Conservation (phyloP, 2,329 filamentous ascomycete species). For the Aspergillus hiratsukae region DNA sequence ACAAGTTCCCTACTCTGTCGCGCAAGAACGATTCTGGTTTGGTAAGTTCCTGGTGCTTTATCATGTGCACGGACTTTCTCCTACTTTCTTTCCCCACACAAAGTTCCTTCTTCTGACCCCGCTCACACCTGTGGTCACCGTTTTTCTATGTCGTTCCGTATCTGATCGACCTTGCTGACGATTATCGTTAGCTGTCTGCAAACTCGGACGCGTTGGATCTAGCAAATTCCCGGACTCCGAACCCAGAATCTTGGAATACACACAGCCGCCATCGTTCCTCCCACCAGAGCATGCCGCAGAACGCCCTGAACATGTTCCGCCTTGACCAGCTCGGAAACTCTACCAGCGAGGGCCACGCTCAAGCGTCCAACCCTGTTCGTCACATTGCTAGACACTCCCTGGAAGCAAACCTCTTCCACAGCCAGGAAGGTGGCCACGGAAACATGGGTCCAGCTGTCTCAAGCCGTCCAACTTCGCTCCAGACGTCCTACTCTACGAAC, state of each 20-base stretch:
- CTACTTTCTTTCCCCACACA: neutral
- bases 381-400: slow-evolving; percentile 44
- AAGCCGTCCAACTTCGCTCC: slow-evolving; percentile 50
- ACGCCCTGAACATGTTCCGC: slow-evolving; percentile 42
- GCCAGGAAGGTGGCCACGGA: slow-evolving; percentile 27
- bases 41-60: slow-evolving; percentile 40
- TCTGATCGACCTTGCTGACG: slow-evolving; percentile 33
- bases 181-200: slow-evolving; percentile 62
- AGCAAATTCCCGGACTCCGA: slow-evolving; percentile 64
- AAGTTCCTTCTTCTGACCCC: neutral
- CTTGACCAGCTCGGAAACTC: slow-evolving; percentile 33
- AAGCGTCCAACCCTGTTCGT: slow-evolving; percentile 25
- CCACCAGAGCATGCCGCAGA: slow-evolving; percentile 57
- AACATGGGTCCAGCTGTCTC: slow-evolving; percentile 20
- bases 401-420: slow-evolving; percentile 37
- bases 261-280: slow-evolving; percentile 65
- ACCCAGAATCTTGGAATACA: slow-evolving; percentile 61
- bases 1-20: slow-evolving; percentile 72
- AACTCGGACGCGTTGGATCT: slow-evolving; percentile 79
- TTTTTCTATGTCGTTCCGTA: neutral
- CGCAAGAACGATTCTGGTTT: slow-evolving; percentile 50
- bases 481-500: slow-evolving; percentile 84
- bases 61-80: neutral
- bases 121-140: neutral
- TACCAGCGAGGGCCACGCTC: slow-evolving; percentile 23